Evolutionary conservation across 345 rosid species (phyloP).

Genomic region (Zanthoxylum bungeanum): DNA sequence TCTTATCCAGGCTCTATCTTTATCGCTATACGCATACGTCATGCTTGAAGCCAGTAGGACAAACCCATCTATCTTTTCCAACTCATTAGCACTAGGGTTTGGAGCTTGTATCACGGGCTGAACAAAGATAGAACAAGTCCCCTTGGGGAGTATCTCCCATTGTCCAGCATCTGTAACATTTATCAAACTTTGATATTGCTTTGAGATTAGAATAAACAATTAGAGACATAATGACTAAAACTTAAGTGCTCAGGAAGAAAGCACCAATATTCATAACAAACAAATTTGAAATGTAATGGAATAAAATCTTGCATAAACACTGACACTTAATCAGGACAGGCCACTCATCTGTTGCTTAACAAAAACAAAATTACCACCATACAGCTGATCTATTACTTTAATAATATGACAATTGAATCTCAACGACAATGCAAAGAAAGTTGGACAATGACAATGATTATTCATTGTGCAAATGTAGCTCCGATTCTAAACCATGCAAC

Average conservation of each 20-base stretch:
- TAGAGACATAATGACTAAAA: not conserved
- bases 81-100: slow-evolving; percentile 21
- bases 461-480: not conserved
- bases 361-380: not conserved
- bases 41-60: slow-evolving; percentile 67
- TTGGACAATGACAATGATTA: not conserved
- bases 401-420: not conserved
- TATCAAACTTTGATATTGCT: slow-evolving; percentile 12
- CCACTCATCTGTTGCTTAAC: not conserved
- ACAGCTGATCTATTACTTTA: not conserved
- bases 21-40: slow-evolving; percentile 65
- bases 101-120: slow-evolving; percentile 48
- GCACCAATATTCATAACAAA: not conserved
- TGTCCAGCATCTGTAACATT: slow-evolving; percentile 49
- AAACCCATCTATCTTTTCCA: slow-evolving; percentile 44
- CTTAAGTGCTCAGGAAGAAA: not conserved
- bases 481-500: not conserved
- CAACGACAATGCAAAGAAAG: not conserved
- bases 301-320: not conserved
- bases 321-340: not conserved
- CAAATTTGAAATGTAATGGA: not conserved
- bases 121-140: slow-evolving; percentile 63
- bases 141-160: slow-evolving; percentile 61
- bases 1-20: slow-evolving; percentile 86
- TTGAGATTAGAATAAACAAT: not conserved